These are phyloP conservation scores for Termitomyces sp. DNA, from an alignment of 768 basidiomycete genomes.

Conservation along the genomic window DNA sequence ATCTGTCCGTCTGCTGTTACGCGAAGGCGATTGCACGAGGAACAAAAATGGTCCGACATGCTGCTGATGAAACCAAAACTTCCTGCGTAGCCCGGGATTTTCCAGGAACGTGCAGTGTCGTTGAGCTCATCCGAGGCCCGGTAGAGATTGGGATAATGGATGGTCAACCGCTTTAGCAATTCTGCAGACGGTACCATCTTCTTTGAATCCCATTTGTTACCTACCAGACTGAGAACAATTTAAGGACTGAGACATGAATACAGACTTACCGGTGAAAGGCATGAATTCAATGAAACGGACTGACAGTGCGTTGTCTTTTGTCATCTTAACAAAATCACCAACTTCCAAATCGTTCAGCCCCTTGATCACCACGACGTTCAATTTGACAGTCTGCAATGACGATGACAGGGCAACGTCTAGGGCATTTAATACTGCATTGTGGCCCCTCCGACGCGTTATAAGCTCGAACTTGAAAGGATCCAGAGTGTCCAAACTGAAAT, in stretches of 20 bases:
- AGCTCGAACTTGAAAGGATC: conserved; percentile 86
- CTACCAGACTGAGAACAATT: conserved; percentile 27
- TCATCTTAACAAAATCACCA: conserved; percentile 73
- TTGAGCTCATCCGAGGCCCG: conserved; percentile 64
- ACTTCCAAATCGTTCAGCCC: conserved; percentile 81
- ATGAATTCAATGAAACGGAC: conserved; percentile 92
- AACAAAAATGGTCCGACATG: conserved; percentile 93
- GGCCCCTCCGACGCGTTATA: conserved; percentile 76
- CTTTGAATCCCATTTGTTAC: conserved; percentile 78
- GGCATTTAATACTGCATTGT: conserved; percentile 67
- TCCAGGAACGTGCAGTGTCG: conserved; percentile 80
- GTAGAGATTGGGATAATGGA: conserved; percentile 41
- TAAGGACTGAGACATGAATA: background rate
- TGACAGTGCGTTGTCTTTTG: conserved; percentile 54
- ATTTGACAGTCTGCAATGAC: conserved; percentile 57
- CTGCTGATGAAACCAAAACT: conserved; percentile 86
- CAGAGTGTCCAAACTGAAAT: conserved; percentile 72
- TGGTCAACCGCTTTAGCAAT: conserved; percentile 46
- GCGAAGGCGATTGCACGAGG: conserved; percentile 76
- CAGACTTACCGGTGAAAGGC: conserved; percentile 76
- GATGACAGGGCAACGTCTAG: conserved; percentile 58
- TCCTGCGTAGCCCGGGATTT: conserved; percentile 65
- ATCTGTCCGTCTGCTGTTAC: conserved; percentile 90
- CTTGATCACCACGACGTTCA: conserved; percentile 82
- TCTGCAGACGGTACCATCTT: conserved; percentile 80